Base-by-base conservation (phyloP, 1,284 basidiomycete species). In the Schizophyllum commune region DNA sequence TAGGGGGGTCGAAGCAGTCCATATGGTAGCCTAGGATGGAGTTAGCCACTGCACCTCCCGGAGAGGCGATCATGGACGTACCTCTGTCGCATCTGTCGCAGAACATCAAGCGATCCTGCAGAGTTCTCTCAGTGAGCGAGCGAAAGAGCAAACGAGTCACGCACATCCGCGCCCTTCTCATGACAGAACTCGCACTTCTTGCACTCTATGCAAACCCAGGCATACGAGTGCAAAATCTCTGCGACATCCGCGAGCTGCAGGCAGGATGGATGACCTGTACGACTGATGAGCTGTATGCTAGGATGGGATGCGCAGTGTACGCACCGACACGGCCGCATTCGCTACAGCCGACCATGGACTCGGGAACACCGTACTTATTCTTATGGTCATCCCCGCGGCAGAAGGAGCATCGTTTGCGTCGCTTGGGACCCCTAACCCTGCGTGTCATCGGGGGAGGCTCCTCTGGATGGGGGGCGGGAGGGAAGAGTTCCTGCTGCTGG, bases 51-150 rank as follows among this genome's bases (percentile, higher is more conserved):
- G 52, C 20, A 11, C 22, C 39, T 27, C 53, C 15, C 47, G 32
- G n/a, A 20, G 13, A 51, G 56, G 58, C 52, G 33, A 61, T 27
- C 19, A 55, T 57, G 54, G 54, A 70, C 75, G 54, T 71, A 83
- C 92, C 94, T 79, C 94, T 82, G 78, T 99, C 96, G 72, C 96
- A 99, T 58, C 81, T 84, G 77, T 98, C 96, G 73, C 96, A 99
- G 68, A 98, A 92, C 65, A 98, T 75, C 68, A 98, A 88, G 61
- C 85, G 82, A 61, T 82, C 86, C 93, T 96, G 72, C 53, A 58
- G 59, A 61, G 57, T 62, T 27, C 68, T 64, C 47, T 58, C 27
- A 62, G 56, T 11, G 19, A 32, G 60, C 33, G 61, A 34, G 58
- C 55, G 55, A 62, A 33, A 58, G 33, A 21, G 56, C 61, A 64